Conservation (phyloP, 2,329 filamentous ascomycete genomes). For the Ceratocystis lukuohia region DNA sequence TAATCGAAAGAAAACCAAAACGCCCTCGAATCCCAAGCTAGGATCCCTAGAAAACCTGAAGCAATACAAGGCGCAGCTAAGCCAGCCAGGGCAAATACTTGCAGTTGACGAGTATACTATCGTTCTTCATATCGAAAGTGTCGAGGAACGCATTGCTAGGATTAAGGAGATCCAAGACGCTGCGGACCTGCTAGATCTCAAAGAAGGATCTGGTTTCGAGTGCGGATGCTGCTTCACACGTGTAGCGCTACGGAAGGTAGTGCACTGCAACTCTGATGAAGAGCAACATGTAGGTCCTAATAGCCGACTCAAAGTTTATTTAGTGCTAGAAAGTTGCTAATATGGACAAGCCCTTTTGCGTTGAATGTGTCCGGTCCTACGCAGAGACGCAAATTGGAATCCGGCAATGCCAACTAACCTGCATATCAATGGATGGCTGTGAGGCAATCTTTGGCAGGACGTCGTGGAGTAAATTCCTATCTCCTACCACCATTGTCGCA, state of each 20-base stretch:
- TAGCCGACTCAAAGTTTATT: neutral
- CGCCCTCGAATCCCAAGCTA: neutral
- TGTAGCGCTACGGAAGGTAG: conserved; percentile 50
- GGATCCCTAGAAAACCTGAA: neutral
- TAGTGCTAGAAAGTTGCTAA: neutral
- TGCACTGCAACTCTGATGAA: conserved; percentile 47
- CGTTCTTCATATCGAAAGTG: neutral
- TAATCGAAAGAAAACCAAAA: neutral
- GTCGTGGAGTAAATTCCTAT: conserved; percentile 45
- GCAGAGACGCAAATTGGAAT: conserved; percentile 57
- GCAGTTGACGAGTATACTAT: neutral
- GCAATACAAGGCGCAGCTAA: neutral
- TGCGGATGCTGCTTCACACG: conserved; percentile 64
- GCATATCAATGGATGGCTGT: conserved; percentile 59
- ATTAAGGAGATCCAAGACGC: neutral
- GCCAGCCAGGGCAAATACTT: neutral
- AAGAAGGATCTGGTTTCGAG: conserved; percentile 31
- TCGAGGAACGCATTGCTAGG: neutral
- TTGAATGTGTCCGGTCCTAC: conserved; percentile 47
- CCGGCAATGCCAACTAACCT: conserved; percentile 53
- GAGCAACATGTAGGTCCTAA: conserved; percentile 33
- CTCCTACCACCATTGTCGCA: conserved; percentile 43
- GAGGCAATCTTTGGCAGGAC: conserved; percentile 42
- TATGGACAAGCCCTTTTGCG: conserved; percentile 47
- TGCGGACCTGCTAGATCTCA: neutral